Evolutionary conservation across 495 filamentous ascomycete species (phyloP).

Genomic region (Clavariopsis aquatica): DNA sequence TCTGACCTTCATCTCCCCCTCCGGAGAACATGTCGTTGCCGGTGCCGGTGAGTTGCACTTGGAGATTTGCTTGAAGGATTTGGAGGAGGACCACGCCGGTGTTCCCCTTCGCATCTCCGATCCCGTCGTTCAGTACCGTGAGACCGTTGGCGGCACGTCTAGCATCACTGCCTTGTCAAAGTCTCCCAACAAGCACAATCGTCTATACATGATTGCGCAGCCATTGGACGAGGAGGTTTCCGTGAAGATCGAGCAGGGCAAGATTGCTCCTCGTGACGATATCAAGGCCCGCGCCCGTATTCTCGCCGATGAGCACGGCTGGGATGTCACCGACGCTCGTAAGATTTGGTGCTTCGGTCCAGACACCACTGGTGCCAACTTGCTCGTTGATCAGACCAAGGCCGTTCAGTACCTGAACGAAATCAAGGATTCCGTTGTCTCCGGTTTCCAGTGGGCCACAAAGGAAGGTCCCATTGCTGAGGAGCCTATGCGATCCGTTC

Average conservation of each 20-base stretch:
- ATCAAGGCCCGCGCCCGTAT: conserved; percentile 98
- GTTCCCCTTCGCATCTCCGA: conserved; percentile 95
- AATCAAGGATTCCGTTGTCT: conserved; percentile 99
- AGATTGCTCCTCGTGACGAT: conserved; percentile 94
- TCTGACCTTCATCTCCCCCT: conserved; percentile 79
- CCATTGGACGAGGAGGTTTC: conserved; percentile 89
- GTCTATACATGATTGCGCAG: conserved; percentile 90
- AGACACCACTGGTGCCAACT: conserved; percentile 95
- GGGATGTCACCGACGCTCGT: conserved; percentile 99
- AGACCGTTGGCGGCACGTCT: conserved; percentile 79
- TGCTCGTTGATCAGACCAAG: conserved; percentile 99
- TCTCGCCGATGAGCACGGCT: conserved; percentile 94
- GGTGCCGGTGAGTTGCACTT: conserved; percentile 99
- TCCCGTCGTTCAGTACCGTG: conserved; percentile 96
- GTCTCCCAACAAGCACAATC: conserved; percentile 99
- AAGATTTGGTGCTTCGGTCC: conserved; percentile 99
- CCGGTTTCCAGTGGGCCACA: conserved; percentile 99
- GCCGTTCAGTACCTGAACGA: conserved; percentile 99
- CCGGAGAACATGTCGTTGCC: conserved; percentile 98
- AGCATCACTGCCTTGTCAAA: conserved; percentile 98
- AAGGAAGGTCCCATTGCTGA: conserved; percentile 96
- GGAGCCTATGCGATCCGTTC: conserved; percentile 94
- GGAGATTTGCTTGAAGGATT: conserved; percentile 99
- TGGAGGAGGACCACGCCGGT: conserved; percentile 99
- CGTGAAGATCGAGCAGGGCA: conserved; percentile 86